Conservation (phyloP, 1,284 basidiomycete species). For the Trichosporon asahii region DNA sequence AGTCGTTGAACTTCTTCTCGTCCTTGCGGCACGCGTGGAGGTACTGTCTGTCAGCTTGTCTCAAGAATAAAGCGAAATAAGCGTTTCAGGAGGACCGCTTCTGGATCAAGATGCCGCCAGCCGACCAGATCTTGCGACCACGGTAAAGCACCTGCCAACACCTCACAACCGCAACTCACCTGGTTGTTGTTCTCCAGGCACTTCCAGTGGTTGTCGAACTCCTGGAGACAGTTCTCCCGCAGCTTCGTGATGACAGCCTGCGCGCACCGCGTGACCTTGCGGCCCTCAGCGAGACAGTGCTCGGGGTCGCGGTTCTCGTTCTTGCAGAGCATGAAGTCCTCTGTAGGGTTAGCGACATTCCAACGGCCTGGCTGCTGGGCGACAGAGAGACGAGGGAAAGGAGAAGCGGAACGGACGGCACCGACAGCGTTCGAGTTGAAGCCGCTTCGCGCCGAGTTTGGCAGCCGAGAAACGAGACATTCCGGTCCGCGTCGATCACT, state of each 20-base stretch:
- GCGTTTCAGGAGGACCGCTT: too few species aligned
- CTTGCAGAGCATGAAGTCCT: slow-evolving; percentile 99
- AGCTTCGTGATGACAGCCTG: slow-evolving; percentile 89
- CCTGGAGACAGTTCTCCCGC: slow-evolving; percentile 81
- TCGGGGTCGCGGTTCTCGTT: slow-evolving; percentile 81
- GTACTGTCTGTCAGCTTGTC: slow-evolving; percentile 59
- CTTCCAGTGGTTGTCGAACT: slow-evolving; percentile 91
- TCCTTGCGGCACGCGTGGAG: slow-evolving; percentile 86
- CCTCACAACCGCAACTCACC: slow-evolving; percentile 56
- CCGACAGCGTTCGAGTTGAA: not conserved
- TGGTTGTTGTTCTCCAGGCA: slow-evolving; percentile 96
- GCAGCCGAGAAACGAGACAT: too few species aligned
- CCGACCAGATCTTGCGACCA: too few species aligned
- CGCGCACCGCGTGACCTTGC: slow-evolving; percentile 93
- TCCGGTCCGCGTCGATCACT: not conserved
- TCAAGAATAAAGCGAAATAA: too few species aligned
- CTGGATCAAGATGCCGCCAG: too few species aligned
- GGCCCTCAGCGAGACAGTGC: slow-evolving; percentile 93
- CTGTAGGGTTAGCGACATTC: slow-evolving; percentile 53
- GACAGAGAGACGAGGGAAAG: not conserved
- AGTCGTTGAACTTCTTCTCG: slow-evolving; percentile 85
- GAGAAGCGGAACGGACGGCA: not conserved
- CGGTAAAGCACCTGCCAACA: too few species aligned
- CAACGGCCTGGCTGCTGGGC: not conserved
- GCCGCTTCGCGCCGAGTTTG: too few species aligned